Conservation (phyloP, 192 early-diverging fungal genomes). For the Glomus cerebriforme region DNA sequence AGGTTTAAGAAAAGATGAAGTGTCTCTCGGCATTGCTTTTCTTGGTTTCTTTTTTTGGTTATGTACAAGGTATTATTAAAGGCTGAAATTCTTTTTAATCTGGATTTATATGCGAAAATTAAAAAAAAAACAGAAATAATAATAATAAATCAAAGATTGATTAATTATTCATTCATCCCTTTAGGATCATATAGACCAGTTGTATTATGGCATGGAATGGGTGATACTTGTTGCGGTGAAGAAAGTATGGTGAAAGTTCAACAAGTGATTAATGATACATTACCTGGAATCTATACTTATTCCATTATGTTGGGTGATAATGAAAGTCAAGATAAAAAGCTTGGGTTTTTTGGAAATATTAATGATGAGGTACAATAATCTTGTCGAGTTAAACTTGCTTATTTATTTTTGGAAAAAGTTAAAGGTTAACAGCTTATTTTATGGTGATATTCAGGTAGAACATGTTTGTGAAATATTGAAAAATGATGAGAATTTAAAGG, state of each 20-base stretch:
- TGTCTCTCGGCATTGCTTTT: neutral
- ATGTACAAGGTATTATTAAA: neutral
- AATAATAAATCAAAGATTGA: no score
- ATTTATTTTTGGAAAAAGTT: neutral
- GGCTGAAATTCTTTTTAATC: neutral
- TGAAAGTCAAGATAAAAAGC: slow-evolving; percentile 72
- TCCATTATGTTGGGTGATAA: slow-evolving; percentile 66
- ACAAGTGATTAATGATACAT: slow-evolving; percentile 41
- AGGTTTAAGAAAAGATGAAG: neutral
- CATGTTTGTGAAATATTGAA: slow-evolving; percentile 72
- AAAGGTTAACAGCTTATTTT: neutral
- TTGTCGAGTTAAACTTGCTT: slow-evolving; percentile 7
- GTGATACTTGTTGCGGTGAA: slow-evolving; percentile 79
- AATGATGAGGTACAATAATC: slow-evolving; percentile 61
- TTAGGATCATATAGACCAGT: slow-evolving; percentile 50
- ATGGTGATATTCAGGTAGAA: slow-evolving; percentile 54
- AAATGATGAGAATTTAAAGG: slow-evolving; percentile 57
- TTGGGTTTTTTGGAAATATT: slow-evolving; percentile 87
- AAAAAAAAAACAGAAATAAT: no score
- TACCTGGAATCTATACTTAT: slow-evolving; percentile 75
- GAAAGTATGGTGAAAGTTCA: slow-evolving; percentile 60
- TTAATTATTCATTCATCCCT: slow-evolving; percentile 54
- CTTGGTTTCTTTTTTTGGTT: neutral
- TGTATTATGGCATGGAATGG: slow-evolving; percentile 91
- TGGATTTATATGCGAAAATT: neutral